Conservation (phyloP, 495 filamentous ascomycete species). For the Thermothielavioides terrestris region DNA sequence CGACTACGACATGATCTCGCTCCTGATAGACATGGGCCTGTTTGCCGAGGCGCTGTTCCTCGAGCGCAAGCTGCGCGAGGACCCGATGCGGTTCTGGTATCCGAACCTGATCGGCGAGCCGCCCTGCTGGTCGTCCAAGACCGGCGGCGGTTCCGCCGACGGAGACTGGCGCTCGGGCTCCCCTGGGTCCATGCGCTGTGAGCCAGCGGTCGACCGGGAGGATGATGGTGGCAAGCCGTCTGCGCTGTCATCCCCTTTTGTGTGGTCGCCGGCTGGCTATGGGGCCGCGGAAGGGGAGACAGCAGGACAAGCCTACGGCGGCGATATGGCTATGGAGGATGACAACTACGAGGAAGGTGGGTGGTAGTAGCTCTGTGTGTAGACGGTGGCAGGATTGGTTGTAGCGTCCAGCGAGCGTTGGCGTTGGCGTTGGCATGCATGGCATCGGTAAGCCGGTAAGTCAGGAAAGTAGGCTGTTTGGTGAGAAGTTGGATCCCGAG, state of each 20-base stretch:
- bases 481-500: too few relatives aligned
- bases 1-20: constrained; percentile 9
- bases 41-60: neutral
- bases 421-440: too few relatives aligned
- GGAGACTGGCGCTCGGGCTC: too few relatives aligned
- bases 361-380: neutral
- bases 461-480: too few relatives aligned
- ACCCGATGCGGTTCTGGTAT: constrained; percentile 7
- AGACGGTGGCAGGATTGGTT: too few relatives aligned
- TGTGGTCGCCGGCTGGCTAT: neutral
- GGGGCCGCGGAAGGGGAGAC: neutral
- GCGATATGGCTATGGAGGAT: too few relatives aligned
- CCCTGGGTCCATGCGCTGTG: too few relatives aligned
- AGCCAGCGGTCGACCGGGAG: too few relatives aligned
- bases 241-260: neutral
- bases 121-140: neutral
- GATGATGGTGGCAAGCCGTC: neutral
- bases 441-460: too few relatives aligned
- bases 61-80: constrained; percentile 1
- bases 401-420: too few relatives aligned
- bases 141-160: too few relatives aligned
- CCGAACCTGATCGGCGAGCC: neutral
- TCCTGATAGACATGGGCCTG: constrained; percentile 8
- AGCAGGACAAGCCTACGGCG: neutral
- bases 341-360: too few relatives aligned